Evolutionary conservation across 805 yeast genomes (phyloP), one percentile per base, ranked within the genome.

Genomic region (Naumovozyma baii): DNA sequence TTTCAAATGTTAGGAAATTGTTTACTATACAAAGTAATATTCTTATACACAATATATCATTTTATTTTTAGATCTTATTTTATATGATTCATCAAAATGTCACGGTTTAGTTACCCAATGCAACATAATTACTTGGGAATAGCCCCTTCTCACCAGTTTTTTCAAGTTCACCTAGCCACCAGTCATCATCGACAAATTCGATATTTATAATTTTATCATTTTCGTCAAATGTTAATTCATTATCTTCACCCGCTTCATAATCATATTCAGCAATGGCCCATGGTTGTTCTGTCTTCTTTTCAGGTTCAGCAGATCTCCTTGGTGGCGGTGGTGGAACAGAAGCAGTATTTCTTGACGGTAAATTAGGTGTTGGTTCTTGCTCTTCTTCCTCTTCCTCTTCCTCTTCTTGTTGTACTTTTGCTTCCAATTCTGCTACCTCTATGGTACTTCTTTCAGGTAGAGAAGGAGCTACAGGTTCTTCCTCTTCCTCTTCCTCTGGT

Each of bases 91-190:
- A n/a, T n/a, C n/a, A n/a, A n/a, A n/a, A n/a, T n/a, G n/a, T n/a
- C n/a, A 7, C 10, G 9, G 10, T 22, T 38, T 39, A 49, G n/a
- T 47, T 34, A 33, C 49, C 49, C 38, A 66, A 49, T n/a, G 61
- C 41, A 30, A 92, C 97, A 57, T 83, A 86, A 63, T 85, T 87
- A 32, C 95, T 78, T 39, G 98, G 98, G 97, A 78, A 88, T 40
- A 90, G 68, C 42, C 92, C 92, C 49, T 74, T 72, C 49, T 77
- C 82, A 34, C 95, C 96, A 25, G 77, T 65, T 13, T 37, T 42
- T 42, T 62, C 70, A 50, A 80, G 70, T 45, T 75, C 78, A 38
- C 98, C 98, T 39, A 82, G 70, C 97, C 97, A 92, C 98, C 98
- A 92, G 58, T 85, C 95, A 34, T 85, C 95, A 52, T 87, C 95